phyloP scores from a whole-genome alignment of 2,329 filamentous ascomycete species.

The Epichloe hybrida region DNA sequence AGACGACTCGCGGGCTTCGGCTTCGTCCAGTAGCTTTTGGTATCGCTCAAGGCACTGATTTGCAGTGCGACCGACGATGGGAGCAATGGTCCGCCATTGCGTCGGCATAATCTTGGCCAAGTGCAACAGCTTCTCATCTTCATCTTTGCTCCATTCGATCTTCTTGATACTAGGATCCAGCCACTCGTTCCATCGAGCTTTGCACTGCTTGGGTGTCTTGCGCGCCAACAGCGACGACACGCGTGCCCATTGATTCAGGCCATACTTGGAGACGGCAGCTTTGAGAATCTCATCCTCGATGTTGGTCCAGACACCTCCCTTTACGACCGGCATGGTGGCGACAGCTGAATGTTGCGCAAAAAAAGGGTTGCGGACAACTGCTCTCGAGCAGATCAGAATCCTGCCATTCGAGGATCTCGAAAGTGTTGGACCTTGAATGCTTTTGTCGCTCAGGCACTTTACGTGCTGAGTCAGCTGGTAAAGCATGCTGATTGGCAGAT shows the following conservation, averaged over 20 bases:
- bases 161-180: conserved; percentile 95
- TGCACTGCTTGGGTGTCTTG: conserved; percentile 98
- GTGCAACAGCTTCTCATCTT: conserved; percentile 94
- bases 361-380: not conserved
- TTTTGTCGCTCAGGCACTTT: not conserved
- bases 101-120: conserved; percentile 97
- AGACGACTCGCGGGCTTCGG: conserved; percentile 77
- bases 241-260: conserved; percentile 94
- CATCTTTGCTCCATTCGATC: conserved; percentile 97
- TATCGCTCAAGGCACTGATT: conserved; percentile 97
- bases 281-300: conserved; percentile 95
- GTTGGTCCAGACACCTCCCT: conserved; percentile 63
- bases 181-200: conserved; percentile 97
- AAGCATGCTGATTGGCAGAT: not conserved
- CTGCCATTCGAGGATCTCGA: not conserved
- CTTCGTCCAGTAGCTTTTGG: conserved; percentile 90
- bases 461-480: conserved; percentile 2
- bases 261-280: conserved; percentile 87
- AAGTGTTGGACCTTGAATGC: not conserved
- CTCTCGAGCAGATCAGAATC: not conserved
- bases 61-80: conserved; percentile 88
- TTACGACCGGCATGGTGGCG: conserved; percentile 53
- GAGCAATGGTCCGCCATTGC: conserved; percentile 97
- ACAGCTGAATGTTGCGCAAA: conserved; percentile 4
- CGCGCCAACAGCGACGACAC: conserved; percentile 93